Evolutionary conservation across 352 stramenopile species (phyloP).

Genomic region (Pythium coloratum): DNA sequence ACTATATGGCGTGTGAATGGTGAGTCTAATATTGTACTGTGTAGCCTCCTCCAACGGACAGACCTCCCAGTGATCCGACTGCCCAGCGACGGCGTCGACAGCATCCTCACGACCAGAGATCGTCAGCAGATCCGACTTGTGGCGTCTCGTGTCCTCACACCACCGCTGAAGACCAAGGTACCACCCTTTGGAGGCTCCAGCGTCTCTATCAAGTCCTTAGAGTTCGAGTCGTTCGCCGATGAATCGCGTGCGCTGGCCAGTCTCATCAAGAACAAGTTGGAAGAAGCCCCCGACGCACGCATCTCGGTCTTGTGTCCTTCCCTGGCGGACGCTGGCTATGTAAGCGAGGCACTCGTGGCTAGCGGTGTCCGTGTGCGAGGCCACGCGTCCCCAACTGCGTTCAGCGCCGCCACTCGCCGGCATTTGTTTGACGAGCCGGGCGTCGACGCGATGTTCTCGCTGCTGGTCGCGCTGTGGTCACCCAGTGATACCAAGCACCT

Average conservation of each 20-base stretch:
- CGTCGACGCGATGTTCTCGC: conserved; percentile 62
- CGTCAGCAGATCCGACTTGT: neutral
- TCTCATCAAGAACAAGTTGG: conserved; percentile 7
- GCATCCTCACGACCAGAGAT: neutral
- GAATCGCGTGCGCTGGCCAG: conserved; percentile 1
- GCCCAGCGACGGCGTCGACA: neutral
- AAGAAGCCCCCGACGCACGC: neutral
- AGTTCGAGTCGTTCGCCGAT: conserved; percentile 15
- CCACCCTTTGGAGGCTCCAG: neutral
- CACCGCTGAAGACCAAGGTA: neutral
- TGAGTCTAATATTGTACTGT: neutral
- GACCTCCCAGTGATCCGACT: neutral
- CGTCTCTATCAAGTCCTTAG: conserved; percentile 7
- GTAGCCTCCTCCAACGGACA: neutral
- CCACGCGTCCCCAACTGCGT: neutral
- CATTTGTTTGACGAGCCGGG: conserved; percentile 63
- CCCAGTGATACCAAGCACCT: conserved; percentile 71
- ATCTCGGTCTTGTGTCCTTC: conserved; percentile 27
- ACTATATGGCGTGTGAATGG: neutral
- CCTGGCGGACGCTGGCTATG: conserved; percentile 10
- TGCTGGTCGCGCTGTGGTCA: conserved; percentile 63
- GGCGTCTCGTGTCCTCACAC: conserved; percentile 8
- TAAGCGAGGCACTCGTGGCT: conserved; percentile 10
- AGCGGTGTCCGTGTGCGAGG: conserved; percentile 18
- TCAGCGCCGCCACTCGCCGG: conserved; percentile 1